Evolutionary conservation across 495 filamentous ascomycete genomes (phyloP).

Genomic region (Xylona heveae): DNA sequence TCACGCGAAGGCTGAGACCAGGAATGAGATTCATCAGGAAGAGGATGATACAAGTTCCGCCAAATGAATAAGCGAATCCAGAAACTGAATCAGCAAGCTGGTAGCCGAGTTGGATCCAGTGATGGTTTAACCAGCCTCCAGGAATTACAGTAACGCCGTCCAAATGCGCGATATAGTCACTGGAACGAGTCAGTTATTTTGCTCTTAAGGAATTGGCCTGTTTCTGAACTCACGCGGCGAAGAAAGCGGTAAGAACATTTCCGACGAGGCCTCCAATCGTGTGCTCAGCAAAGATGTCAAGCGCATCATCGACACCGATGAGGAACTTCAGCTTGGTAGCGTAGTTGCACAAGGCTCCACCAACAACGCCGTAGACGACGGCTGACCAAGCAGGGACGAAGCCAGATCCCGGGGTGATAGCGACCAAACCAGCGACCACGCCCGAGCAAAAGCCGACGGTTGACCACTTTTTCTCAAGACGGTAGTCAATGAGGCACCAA

Average conservation of each 20-base stretch:
- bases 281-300: conserved; percentile 92
- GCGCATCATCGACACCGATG: conserved; percentile 65
- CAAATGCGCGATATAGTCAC: conserved; percentile 75
- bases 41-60: conserved; percentile 66
- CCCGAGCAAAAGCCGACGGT: conserved; percentile 95
- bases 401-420: conserved; percentile 82
- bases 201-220: too few relatives aligned
- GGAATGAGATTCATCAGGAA: conserved; percentile 77
- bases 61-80: conserved; percentile 73
- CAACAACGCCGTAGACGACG: conserved; percentile 73
- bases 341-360: conserved; percentile 75
- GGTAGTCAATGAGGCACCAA: conserved; percentile 89
- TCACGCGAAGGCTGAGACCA: conserved; percentile 56
- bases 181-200: conserved; percentile 13
- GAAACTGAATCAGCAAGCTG: conserved; percentile 75
- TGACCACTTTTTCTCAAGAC: conserved; percentile 88
- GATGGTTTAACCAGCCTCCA: conserved; percentile 82
- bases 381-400: conserved; percentile 85
- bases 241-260: conserved; percentile 76
- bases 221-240: conserved; percentile 47
- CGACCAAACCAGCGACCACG: conserved; percentile 76
- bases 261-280: conserved; percentile 73
- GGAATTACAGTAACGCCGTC: conserved; percentile 48
- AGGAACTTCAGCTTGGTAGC: conserved; percentile 92
- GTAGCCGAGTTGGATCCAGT: conserved; percentile 77